Percentiles rank a stretch among this genome's conserved stretches.
Conservation (phyloP, 441 rosid species). For the Croton setiger region DNA sequence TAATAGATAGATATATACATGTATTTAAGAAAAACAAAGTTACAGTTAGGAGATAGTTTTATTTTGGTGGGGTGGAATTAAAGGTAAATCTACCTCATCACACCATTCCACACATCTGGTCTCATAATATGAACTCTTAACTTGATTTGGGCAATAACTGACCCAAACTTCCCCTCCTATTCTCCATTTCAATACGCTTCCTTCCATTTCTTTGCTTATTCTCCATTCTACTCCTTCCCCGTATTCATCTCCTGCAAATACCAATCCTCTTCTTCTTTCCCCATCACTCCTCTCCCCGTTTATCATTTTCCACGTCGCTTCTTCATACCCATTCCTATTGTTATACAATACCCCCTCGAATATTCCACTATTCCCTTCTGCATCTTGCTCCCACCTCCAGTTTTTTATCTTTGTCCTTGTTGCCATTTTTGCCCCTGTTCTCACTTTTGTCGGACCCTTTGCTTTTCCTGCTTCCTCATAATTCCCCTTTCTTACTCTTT, state of each 20-base stretch:
- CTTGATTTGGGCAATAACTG: constrained; percentile 60
- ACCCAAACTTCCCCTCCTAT: constrained; percentile 77
- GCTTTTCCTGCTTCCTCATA: constrained; percentile 40
- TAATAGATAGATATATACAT: too few species aligned
- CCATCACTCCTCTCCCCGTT: constrained; percentile 17
- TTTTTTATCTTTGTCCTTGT: constrained; percentile 52
- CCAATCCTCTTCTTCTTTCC: constrained; percentile 55
- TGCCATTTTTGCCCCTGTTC: constrained; percentile 47
- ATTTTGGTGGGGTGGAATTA: constrained; percentile 42
- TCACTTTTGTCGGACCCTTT: constrained; percentile 41
- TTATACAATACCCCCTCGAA: constrained; percentile 66
- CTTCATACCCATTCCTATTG: constrained; percentile 45
- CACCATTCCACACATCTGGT: constrained; percentile 80
- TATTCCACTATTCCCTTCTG: constrained; percentile 72
- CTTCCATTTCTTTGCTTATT: constrained; percentile 85
- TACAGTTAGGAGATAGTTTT: too few species aligned
- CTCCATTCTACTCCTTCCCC: constrained; percentile 76
- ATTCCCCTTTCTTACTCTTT: constrained; percentile 35
- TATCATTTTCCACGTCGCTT: constrained; percentile 23
- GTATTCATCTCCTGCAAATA: constrained; percentile 69
- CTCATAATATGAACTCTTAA: constrained; percentile 48
- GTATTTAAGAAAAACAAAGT: too few species aligned
- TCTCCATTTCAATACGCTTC: constrained; percentile 88
- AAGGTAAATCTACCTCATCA: constrained; percentile 83
- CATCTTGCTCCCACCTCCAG: constrained; percentile 88